These are phyloP conservation scores for Hygrocybe coccinea DNA, from an alignment of 768 basidiomycete species.

Conservation along the genomic window DNA sequence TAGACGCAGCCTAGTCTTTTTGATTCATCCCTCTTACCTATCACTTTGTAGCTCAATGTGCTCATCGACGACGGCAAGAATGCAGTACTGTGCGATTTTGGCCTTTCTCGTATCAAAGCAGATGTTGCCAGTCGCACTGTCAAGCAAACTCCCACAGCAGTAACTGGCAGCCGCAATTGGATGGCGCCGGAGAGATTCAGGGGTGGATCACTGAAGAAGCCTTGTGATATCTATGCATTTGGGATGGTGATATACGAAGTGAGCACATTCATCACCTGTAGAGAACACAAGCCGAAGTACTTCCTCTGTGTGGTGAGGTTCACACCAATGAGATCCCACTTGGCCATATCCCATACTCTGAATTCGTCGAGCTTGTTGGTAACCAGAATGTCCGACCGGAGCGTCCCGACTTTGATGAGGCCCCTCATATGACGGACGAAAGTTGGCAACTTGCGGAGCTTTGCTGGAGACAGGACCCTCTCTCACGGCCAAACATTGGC, in stretches of 20 bases:
- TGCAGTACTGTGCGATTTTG: too few species aligned
- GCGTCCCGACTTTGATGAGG: conserved; percentile 18
- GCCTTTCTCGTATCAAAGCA: too few species aligned
- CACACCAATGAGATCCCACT: conserved; percentile 17
- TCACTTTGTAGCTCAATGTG: too few species aligned
- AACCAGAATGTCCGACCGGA: conserved; percentile 18
- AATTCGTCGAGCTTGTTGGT: conserved; percentile 15
- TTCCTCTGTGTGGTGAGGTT: conserved; percentile 8
- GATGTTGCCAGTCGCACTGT: too few species aligned
- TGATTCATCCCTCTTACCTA: not conserved
- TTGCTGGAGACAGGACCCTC: conserved; percentile 18
- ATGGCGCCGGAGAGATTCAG: not conserved
- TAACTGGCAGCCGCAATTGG: not conserved
- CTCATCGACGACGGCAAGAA: too few species aligned
- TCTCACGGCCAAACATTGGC: not conserved
- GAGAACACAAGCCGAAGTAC: not conserved
- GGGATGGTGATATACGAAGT: not conserved
- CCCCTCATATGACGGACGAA: conserved; percentile 15
- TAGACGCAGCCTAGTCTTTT: not conserved
- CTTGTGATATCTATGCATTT: not conserved
- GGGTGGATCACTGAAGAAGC: not conserved
- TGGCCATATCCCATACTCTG: too few species aligned
- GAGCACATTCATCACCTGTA: conserved; percentile 13
- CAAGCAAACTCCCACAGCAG: too few species aligned
- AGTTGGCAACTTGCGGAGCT: conserved; percentile 19